Evolutionary conservation across 1,139 yeast genomes (phyloP).

Genomic region (Blastobotrys arbuscula): DNA sequence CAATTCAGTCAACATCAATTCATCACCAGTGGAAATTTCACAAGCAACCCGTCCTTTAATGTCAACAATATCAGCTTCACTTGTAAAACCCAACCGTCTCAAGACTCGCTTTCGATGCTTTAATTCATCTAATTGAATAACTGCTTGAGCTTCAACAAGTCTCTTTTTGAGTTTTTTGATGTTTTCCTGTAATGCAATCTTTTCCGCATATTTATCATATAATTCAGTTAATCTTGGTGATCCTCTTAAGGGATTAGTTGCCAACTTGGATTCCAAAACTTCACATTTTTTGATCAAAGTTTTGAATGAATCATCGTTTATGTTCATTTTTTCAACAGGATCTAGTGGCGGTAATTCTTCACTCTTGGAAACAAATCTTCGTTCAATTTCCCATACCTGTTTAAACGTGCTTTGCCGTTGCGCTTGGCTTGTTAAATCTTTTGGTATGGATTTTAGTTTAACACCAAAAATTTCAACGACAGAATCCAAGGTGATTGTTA

Average conservation of each 20-base stretch:
- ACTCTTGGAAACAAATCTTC: slow-evolving; percentile 53
- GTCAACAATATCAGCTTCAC: slow-evolving; percentile 77
- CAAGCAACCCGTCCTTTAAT: slow-evolving; percentile 95
- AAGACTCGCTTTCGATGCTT: slow-evolving; percentile 88
- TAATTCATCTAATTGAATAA: slow-evolving; percentile 88
- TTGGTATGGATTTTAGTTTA: slow-evolving; percentile 67
- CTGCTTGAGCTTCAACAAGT: slow-evolving; percentile 79
- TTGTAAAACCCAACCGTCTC: slow-evolving; percentile 78
- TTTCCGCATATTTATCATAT: slow-evolving; percentile 59
- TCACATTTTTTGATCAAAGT: slow-evolving; percentile 69
- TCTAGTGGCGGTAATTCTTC: slow-evolving; percentile 87
- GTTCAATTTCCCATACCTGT: slow-evolving; percentile 71
- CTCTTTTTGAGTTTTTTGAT: slow-evolving; percentile 57
- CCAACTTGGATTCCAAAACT: slow-evolving; percentile 68
- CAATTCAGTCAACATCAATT: slow-evolving; percentile 73
- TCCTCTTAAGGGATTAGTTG: slow-evolving; percentile 62
- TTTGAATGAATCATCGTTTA: slow-evolving; percentile 70
- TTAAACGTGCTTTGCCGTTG: slow-evolving; percentile 72
- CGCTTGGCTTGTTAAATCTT: slow-evolving; percentile 63
- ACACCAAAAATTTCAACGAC: slow-evolving; percentile 72
- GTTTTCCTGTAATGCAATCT: slow-evolving; percentile 56
- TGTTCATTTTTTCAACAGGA: slow-evolving; percentile 89
- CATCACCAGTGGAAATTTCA: slow-evolving; percentile 91
- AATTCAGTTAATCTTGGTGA: slow-evolving; percentile 57
- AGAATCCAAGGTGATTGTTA: slow-evolving; percentile 79